Evolutionary conservation across 768 basidiomycete species (phyloP), one percentile per base, ranked within the genome.

Genomic region (Strobilomyces echinocephalus): DNA sequence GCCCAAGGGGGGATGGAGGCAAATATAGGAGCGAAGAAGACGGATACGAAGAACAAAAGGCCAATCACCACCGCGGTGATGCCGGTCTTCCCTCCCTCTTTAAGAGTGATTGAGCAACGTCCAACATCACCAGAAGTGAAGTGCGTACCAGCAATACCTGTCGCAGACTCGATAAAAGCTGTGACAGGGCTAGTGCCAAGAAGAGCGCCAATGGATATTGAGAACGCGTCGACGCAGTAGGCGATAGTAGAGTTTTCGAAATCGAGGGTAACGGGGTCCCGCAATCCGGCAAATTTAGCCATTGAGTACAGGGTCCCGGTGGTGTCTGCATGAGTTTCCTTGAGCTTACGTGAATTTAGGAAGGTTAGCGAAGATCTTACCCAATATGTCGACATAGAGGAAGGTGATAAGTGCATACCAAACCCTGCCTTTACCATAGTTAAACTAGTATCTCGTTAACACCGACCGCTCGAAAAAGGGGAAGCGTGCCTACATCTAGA

Each of bases 321-420:
- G 28, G 73, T 76, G 53, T 76, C 72, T 69, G 52, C 44, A 50
- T n/a, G 14, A 1, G 20, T 39, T 9, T 39, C 3, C 38, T 53
- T 41, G 36, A 44, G 34, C 16, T 28, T 24, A 46, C 38, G 26
- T n/a, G n/a, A 35, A 35, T 31, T 16, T 2, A 41, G 9, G 6
- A 30, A 52, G 28, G n/a, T 15, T 12, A 34, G n/a, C 31, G 46
- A 9, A 10, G 5, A 56, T 65, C 78, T 43, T 59, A 85, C 83
- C 86, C 62, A 89, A 78, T 57, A 91, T 88, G 69, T 90, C 88
- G 60, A 93, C 91, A 66, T 92, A 93, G 50, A 94, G 80, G 81
- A 94, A 91, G 0, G 91, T 93, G 65, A 91, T 73, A 26, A 93
- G 76, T 7, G 91, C 91, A 67, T 92, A 90, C 91, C 91, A 93